Percentiles rank a stretch among this genome's conserved stretches.
Evolutionary conservation across 2,329 filamentous ascomycete genomes (phyloP).

Genomic region (Pleomassaria siparia): DNA sequence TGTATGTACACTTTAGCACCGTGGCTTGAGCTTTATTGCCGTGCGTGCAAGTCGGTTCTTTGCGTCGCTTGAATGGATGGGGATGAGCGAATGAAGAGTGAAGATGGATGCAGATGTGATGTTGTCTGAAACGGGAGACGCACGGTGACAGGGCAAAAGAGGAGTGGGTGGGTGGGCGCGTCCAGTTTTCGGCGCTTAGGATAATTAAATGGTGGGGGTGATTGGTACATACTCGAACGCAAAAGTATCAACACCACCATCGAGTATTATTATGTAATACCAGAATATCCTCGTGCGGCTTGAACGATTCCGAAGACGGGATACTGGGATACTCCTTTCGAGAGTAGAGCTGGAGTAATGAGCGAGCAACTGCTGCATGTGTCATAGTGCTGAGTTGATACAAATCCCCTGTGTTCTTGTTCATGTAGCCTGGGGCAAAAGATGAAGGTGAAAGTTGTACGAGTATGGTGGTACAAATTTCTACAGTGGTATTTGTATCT

Average conservation of each 20-base stretch:
- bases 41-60: slow-evolving; percentile 6
- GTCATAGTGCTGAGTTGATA: too few species aligned
- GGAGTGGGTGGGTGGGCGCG: slow-evolving; percentile 23
- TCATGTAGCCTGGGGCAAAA: not conserved
- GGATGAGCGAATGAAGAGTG: slow-evolving; percentile 3
- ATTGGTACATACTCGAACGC: too few species aligned
- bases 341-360: too few species aligned
- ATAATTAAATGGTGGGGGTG: not conserved
- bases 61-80: not conserved
- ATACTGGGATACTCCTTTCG: too few species aligned
- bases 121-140: slow-evolving; percentile 26
- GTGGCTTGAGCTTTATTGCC: slow-evolving; percentile 18
- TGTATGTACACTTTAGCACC: slow-evolving; percentile 20
- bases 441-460: not conserved
- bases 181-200: slow-evolving; percentile 36
- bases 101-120: not conserved
- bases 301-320: not conserved
- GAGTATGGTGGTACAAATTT: slow-evolving; percentile 1
- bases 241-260: not conserved
- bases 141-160: slow-evolving; percentile 5
- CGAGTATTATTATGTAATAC: too few species aligned
- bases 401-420: too few species aligned
- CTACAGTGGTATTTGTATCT: slow-evolving; percentile 1
- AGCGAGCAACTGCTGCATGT: too few species aligned
- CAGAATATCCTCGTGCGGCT: not conserved